Percentiles rank a stretch among this genome's conserved stretches.
Conservation (phyloP, 306 rosid genomes). For the Vicia faba region DNA sequence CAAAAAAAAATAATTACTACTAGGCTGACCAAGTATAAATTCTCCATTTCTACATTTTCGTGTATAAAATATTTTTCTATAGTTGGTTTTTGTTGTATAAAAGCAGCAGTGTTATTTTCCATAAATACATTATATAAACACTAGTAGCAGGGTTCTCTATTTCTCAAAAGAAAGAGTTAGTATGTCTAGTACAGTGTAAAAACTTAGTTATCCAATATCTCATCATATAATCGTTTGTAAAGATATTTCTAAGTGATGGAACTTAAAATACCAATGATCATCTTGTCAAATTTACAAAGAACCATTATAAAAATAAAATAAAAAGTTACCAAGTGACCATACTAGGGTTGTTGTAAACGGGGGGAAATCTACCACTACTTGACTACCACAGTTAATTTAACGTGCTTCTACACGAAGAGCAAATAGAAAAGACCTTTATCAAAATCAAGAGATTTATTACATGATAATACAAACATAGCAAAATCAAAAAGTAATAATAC, state of each 20-base stretch:
- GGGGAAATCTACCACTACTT: background rate
- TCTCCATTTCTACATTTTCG: too few relatives aligned
- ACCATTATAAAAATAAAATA: background rate
- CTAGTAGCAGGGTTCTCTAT: too few relatives aligned
- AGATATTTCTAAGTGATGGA: background rate
- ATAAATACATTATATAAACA: too few relatives aligned
- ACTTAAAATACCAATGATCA: background rate
- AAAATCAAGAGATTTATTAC: conserved; percentile 30
- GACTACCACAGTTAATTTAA: conserved; percentile 6
- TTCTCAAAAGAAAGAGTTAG: too few relatives aligned
- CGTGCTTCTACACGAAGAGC: background rate
- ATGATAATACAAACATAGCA: conserved; percentile 40
- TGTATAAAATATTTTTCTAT: too few relatives aligned
- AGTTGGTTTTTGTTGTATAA: too few relatives aligned
- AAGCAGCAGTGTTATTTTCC: too few relatives aligned
- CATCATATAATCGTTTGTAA: background rate
- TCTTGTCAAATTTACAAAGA: background rate
- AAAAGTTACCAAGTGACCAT: too few relatives aligned
- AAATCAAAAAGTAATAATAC: background rate
- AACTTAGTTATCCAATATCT: background rate
- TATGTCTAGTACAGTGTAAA: too few relatives aligned
- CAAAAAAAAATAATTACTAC: too few relatives aligned
- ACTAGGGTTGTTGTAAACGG: too few relatives aligned
- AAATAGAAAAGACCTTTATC: conserved; percentile 9
- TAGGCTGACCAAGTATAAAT: too few relatives aligned